Conservation (phyloP, 2,329 filamentous ascomycete genomes). For the Cladorrhinum sp. region DNA sequence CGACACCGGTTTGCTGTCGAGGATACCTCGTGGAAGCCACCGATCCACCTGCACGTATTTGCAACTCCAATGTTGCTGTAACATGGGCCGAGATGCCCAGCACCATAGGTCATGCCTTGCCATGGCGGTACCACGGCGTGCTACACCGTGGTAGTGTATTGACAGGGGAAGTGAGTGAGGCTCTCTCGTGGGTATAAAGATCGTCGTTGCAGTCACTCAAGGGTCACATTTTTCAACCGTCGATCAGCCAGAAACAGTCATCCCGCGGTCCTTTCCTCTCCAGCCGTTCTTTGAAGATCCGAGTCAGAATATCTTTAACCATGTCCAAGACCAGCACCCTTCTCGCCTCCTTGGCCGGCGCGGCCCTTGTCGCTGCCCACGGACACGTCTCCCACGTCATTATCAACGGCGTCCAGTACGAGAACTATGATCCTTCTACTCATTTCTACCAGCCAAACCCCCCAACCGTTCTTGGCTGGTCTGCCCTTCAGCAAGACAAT, state of each 20-base stretch:
- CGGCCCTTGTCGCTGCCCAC: conserved; percentile 33
- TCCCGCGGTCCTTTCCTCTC: not conserved
- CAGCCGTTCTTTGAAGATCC: not conserved
- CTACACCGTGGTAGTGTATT: not conserved
- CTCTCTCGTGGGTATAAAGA: conserved; percentile 4
- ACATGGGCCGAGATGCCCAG: not conserved
- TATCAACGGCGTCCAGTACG: conserved; percentile 42
- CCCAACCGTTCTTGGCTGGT: conserved; percentile 41
- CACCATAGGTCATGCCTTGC: conserved; percentile 2
- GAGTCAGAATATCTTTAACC: not conserved
- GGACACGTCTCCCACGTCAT: conserved; percentile 43
- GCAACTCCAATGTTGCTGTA: conserved; percentile 1
- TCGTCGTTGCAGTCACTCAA: not conserved
- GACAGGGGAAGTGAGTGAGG: not conserved
- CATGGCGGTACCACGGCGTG: not conserved
- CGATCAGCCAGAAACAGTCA: conserved; percentile 3
- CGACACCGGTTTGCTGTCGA: not conserved
- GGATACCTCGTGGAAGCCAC: not conserved
- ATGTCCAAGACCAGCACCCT: conserved; percentile 20
- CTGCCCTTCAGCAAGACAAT: conserved; percentile 43
- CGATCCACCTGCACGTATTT: not conserved
- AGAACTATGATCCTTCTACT: conserved; percentile 40
- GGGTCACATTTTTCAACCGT: conserved; percentile 3
- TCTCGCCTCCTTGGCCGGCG: conserved; percentile 23
- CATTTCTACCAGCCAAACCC: conserved; percentile 38